Percentiles rank a stretch among this genome's conserved stretches.
phyloP scores from a whole-genome alignment of 768 basidiomycete species.

The Leccinum uliginosum region DNA sequence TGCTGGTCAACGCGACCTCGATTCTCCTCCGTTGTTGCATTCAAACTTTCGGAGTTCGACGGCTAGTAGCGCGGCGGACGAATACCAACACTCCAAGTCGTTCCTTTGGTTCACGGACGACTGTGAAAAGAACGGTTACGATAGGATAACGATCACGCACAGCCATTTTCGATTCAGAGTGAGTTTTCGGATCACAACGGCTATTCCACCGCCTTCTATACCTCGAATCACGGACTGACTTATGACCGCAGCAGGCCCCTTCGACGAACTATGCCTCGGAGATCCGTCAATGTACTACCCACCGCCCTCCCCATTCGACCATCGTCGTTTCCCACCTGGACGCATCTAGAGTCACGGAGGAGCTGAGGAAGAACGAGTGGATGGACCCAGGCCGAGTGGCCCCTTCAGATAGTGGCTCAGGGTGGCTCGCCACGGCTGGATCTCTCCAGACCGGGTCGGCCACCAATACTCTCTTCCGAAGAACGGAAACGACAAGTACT shows the following conservation, averaged over 20 bases:
- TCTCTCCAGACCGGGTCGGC: slow-evolving; percentile 61
- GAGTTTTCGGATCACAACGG: not conserved
- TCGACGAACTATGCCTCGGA: slow-evolving; percentile 1
- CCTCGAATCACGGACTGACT: slow-evolving; percentile 3
- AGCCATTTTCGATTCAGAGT: not conserved
- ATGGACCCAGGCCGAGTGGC: slow-evolving; percentile 15
- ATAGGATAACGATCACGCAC: slow-evolving; percentile 38
- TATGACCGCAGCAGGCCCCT: slow-evolving; percentile 15
- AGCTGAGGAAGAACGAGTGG: too few species aligned
- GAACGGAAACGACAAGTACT: slow-evolving; percentile 43
- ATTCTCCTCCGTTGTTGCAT: slow-evolving; percentile 48
- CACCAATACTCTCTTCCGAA: slow-evolving; percentile 36
- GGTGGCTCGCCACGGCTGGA: slow-evolving; percentile 40
- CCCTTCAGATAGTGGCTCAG: slow-evolving; percentile 36
- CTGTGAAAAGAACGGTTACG: slow-evolving; percentile 27
- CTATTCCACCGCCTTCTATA: not conserved
- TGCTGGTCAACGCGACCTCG: slow-evolving; percentile 23
- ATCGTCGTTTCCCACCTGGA: slow-evolving; percentile 52
- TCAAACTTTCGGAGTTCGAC: slow-evolving; percentile 43
- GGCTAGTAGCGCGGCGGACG: slow-evolving; percentile 33
- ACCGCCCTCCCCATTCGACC: slow-evolving; percentile 35
- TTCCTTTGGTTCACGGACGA: slow-evolving; percentile 29
- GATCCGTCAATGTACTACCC: slow-evolving; percentile 15
- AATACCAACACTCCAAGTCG: slow-evolving; percentile 21
- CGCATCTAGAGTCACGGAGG: too few species aligned